Conservation (phyloP, 179 eudicot species). For the Amaranthus tricolor region DNA sequence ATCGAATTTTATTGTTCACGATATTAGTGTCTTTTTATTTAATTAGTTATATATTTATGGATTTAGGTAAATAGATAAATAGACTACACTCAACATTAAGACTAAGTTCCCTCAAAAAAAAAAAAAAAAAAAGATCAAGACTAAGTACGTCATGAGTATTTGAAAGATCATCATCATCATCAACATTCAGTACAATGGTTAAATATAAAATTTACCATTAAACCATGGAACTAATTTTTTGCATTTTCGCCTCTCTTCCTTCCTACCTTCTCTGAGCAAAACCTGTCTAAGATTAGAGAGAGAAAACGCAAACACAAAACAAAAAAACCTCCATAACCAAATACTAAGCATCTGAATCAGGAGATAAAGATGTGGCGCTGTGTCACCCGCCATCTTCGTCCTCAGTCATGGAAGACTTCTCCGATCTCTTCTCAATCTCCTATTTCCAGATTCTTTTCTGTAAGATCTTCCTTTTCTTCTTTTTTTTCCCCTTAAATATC, state of each 20-base stretch:
- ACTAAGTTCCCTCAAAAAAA: no score
- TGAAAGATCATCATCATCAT: background rate
- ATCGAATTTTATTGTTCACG: no score
- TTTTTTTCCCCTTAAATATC: background rate
- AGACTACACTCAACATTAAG: no score
- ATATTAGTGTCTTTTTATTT: no score
- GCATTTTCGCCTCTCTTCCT: background rate
- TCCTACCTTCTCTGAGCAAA: background rate
- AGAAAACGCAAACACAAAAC: background rate
- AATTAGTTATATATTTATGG: no score
- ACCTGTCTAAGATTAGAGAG: background rate
- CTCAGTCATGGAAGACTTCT: slow-evolving; percentile 36
- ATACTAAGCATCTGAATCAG: background rate
- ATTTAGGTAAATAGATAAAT: no score
- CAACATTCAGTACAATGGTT: background rate
- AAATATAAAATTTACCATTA: background rate
- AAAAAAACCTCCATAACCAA: background rate
- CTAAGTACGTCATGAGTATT: background rate
- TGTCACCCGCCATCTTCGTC: slow-evolving; percentile 59
- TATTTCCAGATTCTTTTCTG: slow-evolving; percentile 54
- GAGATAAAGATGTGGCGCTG: slow-evolving; percentile 80
- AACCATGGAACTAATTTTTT: background rate
- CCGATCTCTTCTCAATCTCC: slow-evolving; percentile 31
- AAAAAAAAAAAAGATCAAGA: no score
- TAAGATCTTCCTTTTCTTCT: slow-evolving; percentile 1